Conservation (phyloP, 805 yeast genomes). For the Limtongia smithiae region DNA sequence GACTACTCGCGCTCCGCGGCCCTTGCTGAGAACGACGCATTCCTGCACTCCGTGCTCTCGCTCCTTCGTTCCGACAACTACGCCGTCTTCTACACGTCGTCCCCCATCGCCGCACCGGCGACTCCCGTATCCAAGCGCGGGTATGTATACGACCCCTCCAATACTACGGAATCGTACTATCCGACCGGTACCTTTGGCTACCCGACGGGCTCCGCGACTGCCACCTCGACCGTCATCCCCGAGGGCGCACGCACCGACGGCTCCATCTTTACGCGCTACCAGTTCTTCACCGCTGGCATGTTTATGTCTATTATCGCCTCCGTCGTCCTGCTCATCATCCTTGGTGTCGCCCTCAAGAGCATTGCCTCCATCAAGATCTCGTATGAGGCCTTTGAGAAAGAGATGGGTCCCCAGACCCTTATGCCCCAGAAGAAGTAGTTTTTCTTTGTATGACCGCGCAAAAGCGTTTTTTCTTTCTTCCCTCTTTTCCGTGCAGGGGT, state of each 20-base stretch:
- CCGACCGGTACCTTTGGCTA: conserved; percentile 22
- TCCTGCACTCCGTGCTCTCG: conserved; percentile 34
- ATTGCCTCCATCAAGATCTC: conserved; percentile 66
- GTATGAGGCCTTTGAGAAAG: conserved; percentile 75
- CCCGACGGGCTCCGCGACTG: conserved; percentile 16
- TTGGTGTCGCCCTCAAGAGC: conserved; percentile 68
- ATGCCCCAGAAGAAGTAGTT: conserved; percentile 17
- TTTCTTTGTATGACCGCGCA: neutral
- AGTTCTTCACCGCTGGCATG: conserved; percentile 75
- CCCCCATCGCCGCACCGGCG: conserved; percentile 31
- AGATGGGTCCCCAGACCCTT: conserved; percentile 26
- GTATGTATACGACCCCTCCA: conserved; percentile 4
- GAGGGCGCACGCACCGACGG: conserved; percentile 29
- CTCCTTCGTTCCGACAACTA: conserved; percentile 37
- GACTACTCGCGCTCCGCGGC: conserved; percentile 28
- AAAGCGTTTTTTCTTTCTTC: neutral
- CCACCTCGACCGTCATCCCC: conserved; percentile 22
- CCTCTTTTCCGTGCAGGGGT: neutral
- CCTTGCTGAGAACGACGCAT: conserved; percentile 31
- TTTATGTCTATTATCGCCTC: conserved; percentile 72
- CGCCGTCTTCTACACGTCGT: conserved; percentile 37
- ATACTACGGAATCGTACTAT: conserved; percentile 8
- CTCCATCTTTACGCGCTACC: conserved; percentile 58
- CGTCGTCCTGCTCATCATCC: conserved; percentile 52
- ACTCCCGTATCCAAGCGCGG: conserved; percentile 21